Evolutionary conservation across 2,329 filamentous ascomycete genomes (phyloP), one percentile per base, ranked within the genome.

Genomic region (Clonostachys rhizophaga): DNA sequence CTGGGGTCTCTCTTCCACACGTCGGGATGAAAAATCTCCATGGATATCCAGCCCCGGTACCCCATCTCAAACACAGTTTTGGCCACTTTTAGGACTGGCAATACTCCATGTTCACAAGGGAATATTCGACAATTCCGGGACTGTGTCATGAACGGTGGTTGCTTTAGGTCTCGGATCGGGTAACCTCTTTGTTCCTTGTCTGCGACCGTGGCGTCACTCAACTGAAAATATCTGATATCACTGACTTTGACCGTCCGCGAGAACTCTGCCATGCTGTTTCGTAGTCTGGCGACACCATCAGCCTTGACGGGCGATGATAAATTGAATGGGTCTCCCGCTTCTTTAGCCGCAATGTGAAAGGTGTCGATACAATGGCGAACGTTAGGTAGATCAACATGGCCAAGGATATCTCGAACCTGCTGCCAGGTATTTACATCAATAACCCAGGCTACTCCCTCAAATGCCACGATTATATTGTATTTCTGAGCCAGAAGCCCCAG

Each of bases 351-450:
- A 24, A 43, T 43, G 20, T 43, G 42, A 17, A 43, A 43, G 11
- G 42, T 43, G 34, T 43, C 42, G 20, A 43, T 16, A 43, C 42
- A 43, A 17, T 43, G 42, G 24, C 42, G 42, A 18, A 43, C 42
- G 18, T 43, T 43, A 10, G 42, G 16, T 11, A 43, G 12, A 11
- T 43, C 42, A 24, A 43, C 42, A 43, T 43, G 42, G 17, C 10
- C 13, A 10, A 43, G 42, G 18, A 43, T 30, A 12, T 43, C 42
- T 8, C 24, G 42, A 17, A 43, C 42, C 17, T 43, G 16, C 42
- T 43, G 42, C 42, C 42, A 43, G 11, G 11, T 43, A 17, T 24
- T 12, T 8, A 43, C 20, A 18, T 43, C 11, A 34, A 43, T 43
- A 17, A 16, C 42, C 42, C 42, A 43, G 20, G 42, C 42, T 12